Evolutionary conservation across 2,329 filamentous ascomycete genomes (phyloP), one percentile per base, ranked within the genome.

Genomic region (Drechslera avenae): DNA sequence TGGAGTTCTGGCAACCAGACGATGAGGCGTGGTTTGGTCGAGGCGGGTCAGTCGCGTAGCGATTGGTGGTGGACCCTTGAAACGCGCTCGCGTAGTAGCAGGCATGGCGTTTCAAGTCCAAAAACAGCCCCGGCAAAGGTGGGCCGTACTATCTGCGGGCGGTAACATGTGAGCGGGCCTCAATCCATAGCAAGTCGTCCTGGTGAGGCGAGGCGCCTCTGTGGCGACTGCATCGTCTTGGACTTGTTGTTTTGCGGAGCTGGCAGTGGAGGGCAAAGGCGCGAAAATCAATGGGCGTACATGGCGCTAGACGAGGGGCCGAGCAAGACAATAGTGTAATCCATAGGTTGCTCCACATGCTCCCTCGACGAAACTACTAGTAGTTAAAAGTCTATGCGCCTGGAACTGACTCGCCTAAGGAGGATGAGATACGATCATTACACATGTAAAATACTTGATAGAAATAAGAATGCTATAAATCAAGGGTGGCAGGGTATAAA

Each of bases 21-120:
- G 39, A 58, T 61, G 53, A 67, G 52, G 67, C 57, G 54, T 52
- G 52, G 59, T 72, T 62, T 68, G 64, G 60, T 54, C 43, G 56
- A 56, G 45, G 55, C 56, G 56, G 57, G 52, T 57, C 43, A 54
- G 59, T 64, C 63, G 64, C 63, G 60, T 62, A 69, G 44, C 60
- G 58, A 74, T 74, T 74, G 72, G 72, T 46, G 46, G 48, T 50
- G 60, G 58, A 49, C 30, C 62, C 56, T 60, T 64, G 53, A 56
- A 64, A 63, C 67, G 52, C 56, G 62, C 43, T 55, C 58, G 61
- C 50, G 55, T 49, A 54, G 46, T 40, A 42, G 60, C 58, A 52
- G 35, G 60, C 59, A 47, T 50, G 8, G 33, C 59, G 68, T 73
- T 73, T 72, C 68, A 72, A 52, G 53, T 60, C 56, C 52, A 57